Conservation (phyloP, 306 rosid species). For the Castanopsis chinensis region DNA sequence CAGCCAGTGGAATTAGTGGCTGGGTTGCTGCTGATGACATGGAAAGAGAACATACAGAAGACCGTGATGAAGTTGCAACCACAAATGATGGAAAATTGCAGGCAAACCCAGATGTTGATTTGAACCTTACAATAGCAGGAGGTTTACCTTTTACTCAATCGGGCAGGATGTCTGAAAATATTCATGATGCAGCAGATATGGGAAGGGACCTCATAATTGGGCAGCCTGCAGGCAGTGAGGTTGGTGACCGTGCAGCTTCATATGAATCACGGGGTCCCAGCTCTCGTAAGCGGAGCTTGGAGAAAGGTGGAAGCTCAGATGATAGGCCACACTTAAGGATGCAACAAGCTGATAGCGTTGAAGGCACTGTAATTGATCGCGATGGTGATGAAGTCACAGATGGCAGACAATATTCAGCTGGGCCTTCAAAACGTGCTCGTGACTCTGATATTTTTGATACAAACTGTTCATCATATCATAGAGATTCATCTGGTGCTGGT, state of each 20-base stretch:
- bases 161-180: constrained; percentile 68
- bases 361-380: constrained; percentile 97
- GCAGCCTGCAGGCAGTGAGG: constrained; percentile 96
- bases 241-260: constrained; percentile 96
- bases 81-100: constrained; percentile 54
- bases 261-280: constrained; percentile 98
- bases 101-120: constrained; percentile 65
- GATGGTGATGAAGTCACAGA: constrained; percentile 97
- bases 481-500: constrained; percentile 89
- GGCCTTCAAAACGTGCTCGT: constrained; percentile 91
- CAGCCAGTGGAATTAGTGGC: constrained; percentile 98
- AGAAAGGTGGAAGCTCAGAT: constrained; percentile 88
- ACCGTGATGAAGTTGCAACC: constrained; percentile 96
- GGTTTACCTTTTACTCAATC: constrained; percentile 54
- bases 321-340: constrained; percentile 62
- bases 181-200: constrained; percentile 72
- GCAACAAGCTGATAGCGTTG: constrained; percentile 96
- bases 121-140: constrained; percentile 92
- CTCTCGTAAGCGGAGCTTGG: constrained; percentile 86
- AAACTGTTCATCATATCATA: constrained; percentile 62
- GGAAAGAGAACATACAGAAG: constrained; percentile 86
- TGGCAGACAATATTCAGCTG: constrained; percentile 80
- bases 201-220: constrained; percentile 98
- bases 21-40: constrained; percentile 87
- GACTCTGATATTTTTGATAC: constrained; percentile 77